phyloP scores from a whole-genome alignment of 345 rosid species.

The Pistacia atlantica region DNA sequence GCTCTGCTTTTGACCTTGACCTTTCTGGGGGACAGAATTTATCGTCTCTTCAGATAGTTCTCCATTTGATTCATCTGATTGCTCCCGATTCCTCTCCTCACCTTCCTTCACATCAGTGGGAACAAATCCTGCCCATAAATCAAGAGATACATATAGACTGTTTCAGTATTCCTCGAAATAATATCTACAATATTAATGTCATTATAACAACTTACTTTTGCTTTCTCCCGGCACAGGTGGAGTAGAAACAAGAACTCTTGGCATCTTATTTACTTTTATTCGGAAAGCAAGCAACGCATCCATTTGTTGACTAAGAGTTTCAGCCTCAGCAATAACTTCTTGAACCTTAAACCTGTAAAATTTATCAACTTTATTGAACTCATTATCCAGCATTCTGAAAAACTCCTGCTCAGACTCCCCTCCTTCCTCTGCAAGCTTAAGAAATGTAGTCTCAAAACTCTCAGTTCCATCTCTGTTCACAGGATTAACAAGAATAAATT shows the following conservation, averaged over 20 bases:
- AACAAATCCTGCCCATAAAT: too few relatives aligned
- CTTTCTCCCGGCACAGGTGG: not conserved
- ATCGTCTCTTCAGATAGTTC: too few relatives aligned
- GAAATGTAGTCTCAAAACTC: slow-evolving; percentile 28
- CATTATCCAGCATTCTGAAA: slow-evolving; percentile 35
- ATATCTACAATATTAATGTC: too few relatives aligned
- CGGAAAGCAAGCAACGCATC: slow-evolving; percentile 32
- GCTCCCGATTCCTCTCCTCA: not conserved
- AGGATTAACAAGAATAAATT: slow-evolving; percentile 14
- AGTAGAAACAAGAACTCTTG: not conserved
- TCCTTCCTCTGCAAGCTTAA: slow-evolving; percentile 33
- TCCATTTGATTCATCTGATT: too few relatives aligned
- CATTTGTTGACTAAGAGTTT: slow-evolving; percentile 22
- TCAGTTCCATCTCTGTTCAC: slow-evolving; percentile 31
- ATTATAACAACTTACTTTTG: not conserved
- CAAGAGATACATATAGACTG: too few relatives aligned
- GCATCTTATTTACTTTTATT: slow-evolving; percentile 1
- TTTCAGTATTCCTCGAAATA: too few relatives aligned
- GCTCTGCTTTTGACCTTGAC: not conserved
- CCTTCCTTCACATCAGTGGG: not conserved
- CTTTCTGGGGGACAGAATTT: not conserved
- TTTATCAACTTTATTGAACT: slow-evolving; percentile 24
- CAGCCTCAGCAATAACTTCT: slow-evolving; percentile 29
- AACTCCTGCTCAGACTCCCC: slow-evolving; percentile 44
- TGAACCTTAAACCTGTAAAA: slow-evolving; percentile 22